A percentile compares a stretch with the other conserved stretches of the same genome.
These are phyloP conservation scores for Akebia trifoliata DNA, from an alignment of 164 flowering plant species.

Conservation along the genomic window DNA sequence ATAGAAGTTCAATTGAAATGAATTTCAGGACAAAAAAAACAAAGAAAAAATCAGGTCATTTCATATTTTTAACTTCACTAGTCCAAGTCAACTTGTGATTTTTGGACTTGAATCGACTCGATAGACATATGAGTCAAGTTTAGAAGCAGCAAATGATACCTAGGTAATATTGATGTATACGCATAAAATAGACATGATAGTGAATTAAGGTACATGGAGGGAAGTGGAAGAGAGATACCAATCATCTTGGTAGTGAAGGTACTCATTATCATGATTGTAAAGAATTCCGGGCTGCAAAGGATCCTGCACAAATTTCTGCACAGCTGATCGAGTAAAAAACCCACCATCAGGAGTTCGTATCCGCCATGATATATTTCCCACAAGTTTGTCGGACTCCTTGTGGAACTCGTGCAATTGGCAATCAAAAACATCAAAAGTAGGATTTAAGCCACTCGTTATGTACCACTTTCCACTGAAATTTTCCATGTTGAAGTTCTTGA, in stretches of 20 bases:
- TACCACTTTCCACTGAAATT: conserved; percentile 95
- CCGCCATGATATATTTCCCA: conserved; percentile 85
- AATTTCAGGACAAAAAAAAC: no score
- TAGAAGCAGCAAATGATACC: no score
- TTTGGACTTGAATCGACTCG: no score
- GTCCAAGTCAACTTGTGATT: no score
- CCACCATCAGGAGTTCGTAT: conserved; percentile 82
- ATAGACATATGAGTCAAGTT: no score
- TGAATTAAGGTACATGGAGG: neutral
- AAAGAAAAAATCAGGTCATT: no score
- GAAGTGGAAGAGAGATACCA: conserved; percentile 45
- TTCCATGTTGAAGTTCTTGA: conserved; percentile 61
- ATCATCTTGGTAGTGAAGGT: conserved; percentile 94
- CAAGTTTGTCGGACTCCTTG: conserved; percentile 59
- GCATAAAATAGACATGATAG: no score
- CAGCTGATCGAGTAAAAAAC: conserved; percentile 67
- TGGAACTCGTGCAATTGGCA: conserved; percentile 95
- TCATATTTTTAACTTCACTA: no score
- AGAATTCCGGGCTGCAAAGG: conserved; percentile 73
- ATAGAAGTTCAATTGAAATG: no score
- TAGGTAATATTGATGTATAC: no score
- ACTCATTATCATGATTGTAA: conserved; percentile 93
- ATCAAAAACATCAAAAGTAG: conserved; percentile 81
- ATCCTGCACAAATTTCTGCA: conserved; percentile 82
- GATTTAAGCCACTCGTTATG: conserved; percentile 85